These are phyloP conservation scores for Terfezia claveryi DNA, from an alignment of 495 filamentous ascomycete genomes.

Conservation along the genomic window DNA sequence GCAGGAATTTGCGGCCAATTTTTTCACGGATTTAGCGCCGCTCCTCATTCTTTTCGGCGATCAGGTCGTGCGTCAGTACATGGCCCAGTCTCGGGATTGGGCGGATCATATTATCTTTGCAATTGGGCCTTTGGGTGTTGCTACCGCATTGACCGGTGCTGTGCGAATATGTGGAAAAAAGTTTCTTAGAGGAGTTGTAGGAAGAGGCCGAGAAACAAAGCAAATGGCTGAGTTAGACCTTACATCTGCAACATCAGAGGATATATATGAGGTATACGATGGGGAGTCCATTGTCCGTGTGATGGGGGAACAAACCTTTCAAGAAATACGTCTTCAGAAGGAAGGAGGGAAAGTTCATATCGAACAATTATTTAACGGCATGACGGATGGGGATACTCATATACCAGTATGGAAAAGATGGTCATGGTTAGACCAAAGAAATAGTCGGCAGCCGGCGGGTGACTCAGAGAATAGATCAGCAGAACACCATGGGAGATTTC, in stretches of 20 bases:
- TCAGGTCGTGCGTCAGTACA: slow-evolving; percentile 14
- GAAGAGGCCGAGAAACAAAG: slow-evolving; percentile 21
- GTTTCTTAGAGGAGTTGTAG: slow-evolving; percentile 32
- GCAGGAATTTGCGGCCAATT: slow-evolving; percentile 10
- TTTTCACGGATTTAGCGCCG: slow-evolving; percentile 13
- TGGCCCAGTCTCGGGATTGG: slow-evolving; percentile 10
- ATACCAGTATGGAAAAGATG: background rate
- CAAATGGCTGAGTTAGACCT: slow-evolving; percentile 16
- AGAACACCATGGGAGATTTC: too few relatives aligned
- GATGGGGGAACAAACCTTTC: slow-evolving; percentile 3
- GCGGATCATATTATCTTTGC: slow-evolving; percentile 15
- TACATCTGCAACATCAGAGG: slow-evolving; percentile 15
- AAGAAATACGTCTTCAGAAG: background rate
- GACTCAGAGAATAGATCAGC: background rate
- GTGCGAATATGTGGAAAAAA: slow-evolving; percentile 31
- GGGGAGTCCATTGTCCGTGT: slow-evolving; percentile 11
- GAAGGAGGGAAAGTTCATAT: background rate
- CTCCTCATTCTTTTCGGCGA: slow-evolving; percentile 16
- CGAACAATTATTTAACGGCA: background rate
- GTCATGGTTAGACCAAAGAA: too few relatives aligned
- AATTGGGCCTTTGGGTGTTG: slow-evolving; percentile 29
- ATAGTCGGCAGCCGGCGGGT: background rate
- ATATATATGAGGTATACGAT: slow-evolving; percentile 17
- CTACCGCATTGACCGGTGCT: slow-evolving; percentile 31
- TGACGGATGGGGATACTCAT: background rate